Percentiles rank a stretch among this genome's conserved stretches.
These are phyloP conservation scores for Protomyces inouyei DNA, from an alignment of 1,139 yeast genomes.

Conservation along the genomic window DNA sequence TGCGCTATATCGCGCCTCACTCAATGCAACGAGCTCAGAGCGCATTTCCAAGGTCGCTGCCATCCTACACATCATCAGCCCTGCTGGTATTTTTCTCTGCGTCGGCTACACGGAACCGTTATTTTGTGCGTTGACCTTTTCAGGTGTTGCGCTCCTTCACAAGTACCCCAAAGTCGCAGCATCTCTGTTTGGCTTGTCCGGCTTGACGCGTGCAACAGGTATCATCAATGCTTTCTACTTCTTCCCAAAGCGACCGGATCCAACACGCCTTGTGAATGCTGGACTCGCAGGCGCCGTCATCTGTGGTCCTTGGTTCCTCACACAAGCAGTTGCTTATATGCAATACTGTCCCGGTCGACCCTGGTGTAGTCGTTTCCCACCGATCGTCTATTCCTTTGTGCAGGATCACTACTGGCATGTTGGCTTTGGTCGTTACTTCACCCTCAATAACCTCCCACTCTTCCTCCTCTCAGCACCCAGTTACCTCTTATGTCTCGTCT, in stretches of 20 bases:
- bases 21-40: constrained; percentile 46
- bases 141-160: constrained; percentile 51
- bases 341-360: constrained; percentile 64
- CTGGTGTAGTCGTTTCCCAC: constrained; percentile 64
- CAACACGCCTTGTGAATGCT: constrained; percentile 12
- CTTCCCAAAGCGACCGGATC: constrained; percentile 47
- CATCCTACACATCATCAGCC: constrained; percentile 55
- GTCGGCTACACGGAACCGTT: constrained; percentile 74
- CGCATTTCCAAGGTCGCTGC: constrained; percentile 44
- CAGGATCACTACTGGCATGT: constrained; percentile 78
- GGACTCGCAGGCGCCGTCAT: constrained; percentile 40
- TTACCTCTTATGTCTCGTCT: constrained; percentile 21
- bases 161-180: constrained; percentile 53
- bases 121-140: constrained; percentile 61
- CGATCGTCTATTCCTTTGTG: constrained; percentile 67
- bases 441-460: constrained; percentile 71
- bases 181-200: constrained; percentile 52
- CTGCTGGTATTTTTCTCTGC: constrained; percentile 76
- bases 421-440: constrained; percentile 82
- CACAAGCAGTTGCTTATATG: constrained; percentile 53
- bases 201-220: constrained; percentile 69
- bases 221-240: constrained; percentile 65
- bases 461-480: constrained; percentile 70
- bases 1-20: constrained; percentile 44
- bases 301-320: constrained; percentile 45